Percentiles rank a stretch among this genome's conserved stretches.
phyloP scores from a whole-genome alignment of 345 rosid genomes.

The Eutrema japonicum region DNA sequence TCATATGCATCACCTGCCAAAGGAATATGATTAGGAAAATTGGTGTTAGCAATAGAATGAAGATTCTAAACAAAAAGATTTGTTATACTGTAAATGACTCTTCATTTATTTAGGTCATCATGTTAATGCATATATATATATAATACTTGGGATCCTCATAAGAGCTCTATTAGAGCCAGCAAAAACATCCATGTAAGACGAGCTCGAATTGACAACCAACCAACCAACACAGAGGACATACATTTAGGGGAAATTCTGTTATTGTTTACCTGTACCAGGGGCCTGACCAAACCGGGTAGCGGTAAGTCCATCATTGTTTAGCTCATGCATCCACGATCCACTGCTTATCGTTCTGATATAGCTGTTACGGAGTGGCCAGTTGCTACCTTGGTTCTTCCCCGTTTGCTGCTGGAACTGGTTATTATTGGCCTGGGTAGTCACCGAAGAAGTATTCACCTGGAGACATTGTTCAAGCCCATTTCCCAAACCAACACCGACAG shows the following conservation, averaged over 20 bases:
- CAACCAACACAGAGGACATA: too few species aligned
- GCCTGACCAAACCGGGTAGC: background rate
- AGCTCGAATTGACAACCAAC: background rate
- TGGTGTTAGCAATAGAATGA: background rate
- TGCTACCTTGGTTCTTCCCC: conserved; percentile 37
- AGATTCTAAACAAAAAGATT: background rate
- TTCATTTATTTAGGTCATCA: background rate
- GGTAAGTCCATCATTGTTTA: conserved; percentile 30
- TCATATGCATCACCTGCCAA: conserved; percentile 36
- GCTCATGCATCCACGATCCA: conserved; percentile 54
- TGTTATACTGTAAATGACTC: background rate
- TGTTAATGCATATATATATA: too few species aligned
- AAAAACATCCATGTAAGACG: background rate
- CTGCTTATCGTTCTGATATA: conserved; percentile 37
- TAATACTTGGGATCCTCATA: too few species aligned
- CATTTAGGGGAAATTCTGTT: background rate
- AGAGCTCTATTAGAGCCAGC: too few species aligned
- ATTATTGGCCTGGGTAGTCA: conserved; percentile 23
- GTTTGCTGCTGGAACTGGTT: conserved; percentile 45
- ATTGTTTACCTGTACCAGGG: conserved; percentile 29
- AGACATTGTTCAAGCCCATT: conserved; percentile 39
- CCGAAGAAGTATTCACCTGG: conserved; percentile 27
- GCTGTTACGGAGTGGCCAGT: conserved; percentile 44
- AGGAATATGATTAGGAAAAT: background rate
- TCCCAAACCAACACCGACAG: conserved; percentile 6